Base-by-base conservation (phyloP, 768 basidiomycete genomes). In the Lyophyllum shimeji region DNA sequence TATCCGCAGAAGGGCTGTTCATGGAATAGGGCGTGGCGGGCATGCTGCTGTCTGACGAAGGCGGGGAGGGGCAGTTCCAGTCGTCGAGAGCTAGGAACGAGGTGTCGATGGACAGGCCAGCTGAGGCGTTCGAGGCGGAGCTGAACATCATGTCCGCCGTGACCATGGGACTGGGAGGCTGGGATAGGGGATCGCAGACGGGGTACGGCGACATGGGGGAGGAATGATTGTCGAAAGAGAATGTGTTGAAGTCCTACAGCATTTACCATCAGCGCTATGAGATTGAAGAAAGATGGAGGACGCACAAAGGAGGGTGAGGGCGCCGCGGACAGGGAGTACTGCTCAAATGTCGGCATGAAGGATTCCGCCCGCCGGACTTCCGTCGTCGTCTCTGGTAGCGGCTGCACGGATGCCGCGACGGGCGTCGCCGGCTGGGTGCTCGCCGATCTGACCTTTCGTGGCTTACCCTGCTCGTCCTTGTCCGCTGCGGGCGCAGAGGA, bases 401-500 rank as follows among this genome's bases (percentile, higher is more conserved):
- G 50, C 2, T 25, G 57, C 46, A 59, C 59, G 12, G 60, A 56
- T 11, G 55, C 57, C 63, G 66, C 20, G 67, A 62, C 34, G 58
- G 66, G 37, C 63, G 68, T 47, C 24, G 61, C 45, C 17, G 77
- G 76, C n/a, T 71, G 72, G 7, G 71, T 71, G 60, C 78, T 80
- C 4, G 74, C 63, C 1, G 76, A 69, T 42, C 72, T 60, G 18
- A 70, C 70, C 43, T 67, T 62, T 34, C 57, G 61, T 42, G 67
- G 56, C n/a, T 63, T 60, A 5, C 65, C 65, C 20, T 68, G 65
- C 45, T 71, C 71, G 37, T 72, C 74, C 4, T 70, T 67, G 46
- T 79, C 76, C 9, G 76, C 74, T 21, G 79, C 68, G 1, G 84
- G 84, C 2, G 76, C 81, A 43, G 86, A 89, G 11, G 85, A 86